Evolutionary conservation across 495 filamentous ascomycete species (phyloP).

Genomic region (Penicillium roqueforti): DNA sequence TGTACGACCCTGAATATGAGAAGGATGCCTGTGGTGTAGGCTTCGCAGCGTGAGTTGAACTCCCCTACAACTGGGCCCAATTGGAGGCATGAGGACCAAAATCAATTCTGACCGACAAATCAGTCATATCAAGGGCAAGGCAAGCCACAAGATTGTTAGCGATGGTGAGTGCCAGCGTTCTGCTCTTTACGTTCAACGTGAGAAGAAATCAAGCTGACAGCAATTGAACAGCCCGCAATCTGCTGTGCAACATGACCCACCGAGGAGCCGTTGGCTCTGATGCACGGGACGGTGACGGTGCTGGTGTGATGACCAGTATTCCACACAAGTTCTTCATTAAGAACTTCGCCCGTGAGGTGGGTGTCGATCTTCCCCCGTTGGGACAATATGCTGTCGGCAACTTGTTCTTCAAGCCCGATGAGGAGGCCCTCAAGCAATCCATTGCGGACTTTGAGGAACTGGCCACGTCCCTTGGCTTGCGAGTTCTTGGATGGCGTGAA

Average conservation of each 20-base stretch:
- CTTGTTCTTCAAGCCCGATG: conserved; percentile 96
- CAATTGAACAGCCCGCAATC: conserved; percentile 64
- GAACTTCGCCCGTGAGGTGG: conserved; percentile 89
- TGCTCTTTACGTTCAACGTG: neutral
- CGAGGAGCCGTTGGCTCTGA: conserved; percentile 97
- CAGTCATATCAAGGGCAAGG: conserved; percentile 94
- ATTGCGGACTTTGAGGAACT: conserved; percentile 87
- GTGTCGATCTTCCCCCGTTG: conserved; percentile 75
- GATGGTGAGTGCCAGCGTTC: conserved; percentile 68
- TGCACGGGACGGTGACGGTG: conserved; percentile 94
- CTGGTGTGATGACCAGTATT: conserved; percentile 99
- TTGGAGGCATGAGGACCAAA: conserved; percentile 6
- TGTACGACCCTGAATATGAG: conserved; percentile 94
- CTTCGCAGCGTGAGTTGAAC: conserved; percentile 82
- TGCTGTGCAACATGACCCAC: conserved; percentile 99
- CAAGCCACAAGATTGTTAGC: conserved; percentile 98
- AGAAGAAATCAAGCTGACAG: neutral
- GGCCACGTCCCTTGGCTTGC: conserved; percentile 78
- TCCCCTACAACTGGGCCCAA: neutral
- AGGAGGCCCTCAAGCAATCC: conserved; percentile 80
- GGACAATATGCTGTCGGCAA: conserved; percentile 98
- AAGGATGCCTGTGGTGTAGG: conserved; percentile 99
- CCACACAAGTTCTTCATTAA: conserved; percentile 99
- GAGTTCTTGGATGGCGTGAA: conserved; percentile 95
- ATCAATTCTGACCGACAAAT: neutral